Percentiles rank a stretch among this genome's conserved stretches.
Evolutionary conservation across 352 stramenopile species (phyloP).

Genomic region (Blastocystis sp.): DNA sequence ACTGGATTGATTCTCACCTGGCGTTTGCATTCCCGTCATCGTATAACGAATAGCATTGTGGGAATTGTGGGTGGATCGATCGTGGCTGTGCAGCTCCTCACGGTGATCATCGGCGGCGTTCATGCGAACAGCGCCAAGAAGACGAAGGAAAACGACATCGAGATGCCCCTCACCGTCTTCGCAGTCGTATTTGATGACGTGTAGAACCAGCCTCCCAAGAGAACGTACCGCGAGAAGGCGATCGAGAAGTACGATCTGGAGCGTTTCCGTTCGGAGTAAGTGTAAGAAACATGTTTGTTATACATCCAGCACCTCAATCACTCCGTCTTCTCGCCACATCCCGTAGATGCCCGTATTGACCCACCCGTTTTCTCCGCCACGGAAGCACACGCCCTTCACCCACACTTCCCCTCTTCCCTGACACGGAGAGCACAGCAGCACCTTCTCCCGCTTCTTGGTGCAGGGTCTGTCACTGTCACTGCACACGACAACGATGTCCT

Average conservation of each 20-base stretch:
- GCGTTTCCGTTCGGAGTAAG: background rate
- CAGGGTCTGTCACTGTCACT: background rate
- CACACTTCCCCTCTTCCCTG: conserved; percentile 53
- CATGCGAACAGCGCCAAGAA: conserved; percentile 26
- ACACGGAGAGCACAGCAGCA: conserved; percentile 34
- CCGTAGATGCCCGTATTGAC: conserved; percentile 28
- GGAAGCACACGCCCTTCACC: background rate
- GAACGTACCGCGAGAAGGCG: conserved; percentile 19
- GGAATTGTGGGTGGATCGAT: conserved; percentile 20
- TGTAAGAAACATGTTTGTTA: conserved; percentile 49
- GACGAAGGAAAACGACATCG: background rate
- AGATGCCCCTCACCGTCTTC: background rate
- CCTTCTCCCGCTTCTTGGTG: background rate
- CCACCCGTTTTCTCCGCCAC: background rate
- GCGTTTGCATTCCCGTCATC: background rate
- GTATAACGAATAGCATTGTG: background rate
- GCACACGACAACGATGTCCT: background rate
- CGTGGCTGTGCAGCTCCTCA: conserved; percentile 24
- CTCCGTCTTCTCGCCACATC: conserved; percentile 49
- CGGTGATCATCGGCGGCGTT: conserved; percentile 33
- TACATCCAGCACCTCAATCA: conserved; percentile 42
- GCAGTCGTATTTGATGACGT: background rate
- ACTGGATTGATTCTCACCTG: conserved; percentile 16
- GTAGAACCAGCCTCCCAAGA: background rate
- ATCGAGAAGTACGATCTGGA: conserved; percentile 49